Evolutionary conservation across 495 filamentous ascomycete species (phyloP).

Genomic region (Trichoderma virens): DNA sequence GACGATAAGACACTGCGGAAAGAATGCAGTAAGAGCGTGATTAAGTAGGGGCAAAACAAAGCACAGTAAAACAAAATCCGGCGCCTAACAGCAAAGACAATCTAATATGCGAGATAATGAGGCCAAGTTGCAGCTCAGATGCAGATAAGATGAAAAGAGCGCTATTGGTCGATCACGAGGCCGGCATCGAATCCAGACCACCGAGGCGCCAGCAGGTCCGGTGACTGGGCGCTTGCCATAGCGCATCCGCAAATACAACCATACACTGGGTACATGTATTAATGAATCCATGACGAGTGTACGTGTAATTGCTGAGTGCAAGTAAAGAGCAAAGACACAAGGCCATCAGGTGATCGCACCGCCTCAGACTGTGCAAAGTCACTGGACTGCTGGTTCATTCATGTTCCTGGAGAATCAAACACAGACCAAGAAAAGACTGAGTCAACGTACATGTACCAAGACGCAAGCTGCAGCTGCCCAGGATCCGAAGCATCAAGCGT

Average conservation of each 20-base stretch:
- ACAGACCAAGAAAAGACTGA: not conserved
- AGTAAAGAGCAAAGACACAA: not conserved
- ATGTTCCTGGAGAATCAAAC: not conserved
- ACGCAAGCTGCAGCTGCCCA: not conserved
- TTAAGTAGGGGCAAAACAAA: not conserved
- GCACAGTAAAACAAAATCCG: not conserved
- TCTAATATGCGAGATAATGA: not conserved
- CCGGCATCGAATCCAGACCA: not conserved
- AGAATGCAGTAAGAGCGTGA: not conserved
- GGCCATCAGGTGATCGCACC: not conserved
- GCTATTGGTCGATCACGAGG: conserved; percentile 5
- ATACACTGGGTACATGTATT: not conserved
- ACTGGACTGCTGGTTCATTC: not conserved
- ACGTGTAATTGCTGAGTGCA: not conserved
- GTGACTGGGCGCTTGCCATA: conserved; percentile 3
- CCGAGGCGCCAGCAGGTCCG: not conserved
- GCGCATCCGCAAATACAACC: not conserved
- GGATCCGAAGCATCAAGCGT: not conserved
- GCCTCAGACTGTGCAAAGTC: not conserved
- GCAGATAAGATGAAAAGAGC: not conserved
- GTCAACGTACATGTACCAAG: not conserved
- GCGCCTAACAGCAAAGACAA: not conserved
- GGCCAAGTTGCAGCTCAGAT: not conserved
- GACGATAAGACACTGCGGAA: not conserved
- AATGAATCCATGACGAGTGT: not conserved